Evolutionary conservation across 2,329 filamentous ascomycete genomes (phyloP).

Genomic region (Arthrobotrys iridis): DNA sequence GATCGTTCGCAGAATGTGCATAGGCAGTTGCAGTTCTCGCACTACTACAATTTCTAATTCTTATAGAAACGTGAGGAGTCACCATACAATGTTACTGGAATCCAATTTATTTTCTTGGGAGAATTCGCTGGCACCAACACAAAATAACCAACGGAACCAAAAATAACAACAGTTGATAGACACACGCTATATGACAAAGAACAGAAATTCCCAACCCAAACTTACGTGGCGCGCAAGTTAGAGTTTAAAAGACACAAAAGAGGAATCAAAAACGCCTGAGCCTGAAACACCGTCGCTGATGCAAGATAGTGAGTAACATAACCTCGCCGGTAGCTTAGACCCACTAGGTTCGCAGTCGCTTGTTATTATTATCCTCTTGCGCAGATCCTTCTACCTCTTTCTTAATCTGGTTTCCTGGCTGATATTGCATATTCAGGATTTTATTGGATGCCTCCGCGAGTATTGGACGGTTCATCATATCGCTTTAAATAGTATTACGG

Average conservation of each 20-base stretch:
- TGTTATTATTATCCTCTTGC: slow-evolving; percentile 27
- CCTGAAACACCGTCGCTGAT: slow-evolving; percentile 5
- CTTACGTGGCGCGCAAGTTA: no score
- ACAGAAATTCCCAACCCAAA: no score
- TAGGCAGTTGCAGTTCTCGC: not conserved
- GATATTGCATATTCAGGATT: slow-evolving; percentile 25
- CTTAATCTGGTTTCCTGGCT: slow-evolving; percentile 13
- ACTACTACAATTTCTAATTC: not conserved
- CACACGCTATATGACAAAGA: not conserved
- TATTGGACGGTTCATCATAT: slow-evolving; percentile 51
- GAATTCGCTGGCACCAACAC: slow-evolving; percentile 16
- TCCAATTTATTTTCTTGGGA: not conserved
- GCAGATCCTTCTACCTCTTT: slow-evolving; percentile 18
- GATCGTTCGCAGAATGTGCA: not conserved
- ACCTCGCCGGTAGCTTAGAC: not conserved
- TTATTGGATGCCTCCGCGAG: slow-evolving; percentile 39
- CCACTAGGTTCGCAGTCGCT: slow-evolving; percentile 27
- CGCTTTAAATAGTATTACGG: slow-evolving; percentile 2
- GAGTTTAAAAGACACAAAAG: no score
- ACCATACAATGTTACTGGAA: not conserved
- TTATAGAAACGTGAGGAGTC: not conserved
- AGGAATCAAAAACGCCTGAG: slow-evolving; percentile 2
- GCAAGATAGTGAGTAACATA: not conserved
- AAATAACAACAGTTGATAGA: not conserved
- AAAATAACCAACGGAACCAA: slow-evolving; percentile 7